A percentile compares a stretch with the other conserved stretches of the same genome.
Conservation (phyloP, 306 rosid genomes). For the Clitoria ternatea region DNA sequence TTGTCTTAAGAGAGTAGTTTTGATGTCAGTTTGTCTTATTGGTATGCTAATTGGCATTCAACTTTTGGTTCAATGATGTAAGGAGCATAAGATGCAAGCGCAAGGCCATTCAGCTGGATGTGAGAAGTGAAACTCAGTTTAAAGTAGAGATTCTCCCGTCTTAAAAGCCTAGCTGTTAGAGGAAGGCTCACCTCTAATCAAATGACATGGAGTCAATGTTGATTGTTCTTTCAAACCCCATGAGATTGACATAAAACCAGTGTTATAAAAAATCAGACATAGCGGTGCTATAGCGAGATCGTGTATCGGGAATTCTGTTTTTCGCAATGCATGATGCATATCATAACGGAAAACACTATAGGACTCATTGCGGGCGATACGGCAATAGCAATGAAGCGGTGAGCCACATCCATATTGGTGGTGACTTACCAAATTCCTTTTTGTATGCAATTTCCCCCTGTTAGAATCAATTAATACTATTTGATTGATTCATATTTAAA, state of each 20-base stretch:
- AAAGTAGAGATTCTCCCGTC: background rate
- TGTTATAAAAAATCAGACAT: no score
- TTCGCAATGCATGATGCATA: no score
- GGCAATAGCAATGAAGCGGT: no score
- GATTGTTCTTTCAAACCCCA: background rate
- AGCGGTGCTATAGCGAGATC: no score
- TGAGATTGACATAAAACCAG: background rate
- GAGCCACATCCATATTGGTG: no score
- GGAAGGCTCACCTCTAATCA: slow-evolving; percentile 1
- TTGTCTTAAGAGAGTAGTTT: background rate
- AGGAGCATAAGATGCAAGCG: background rate
- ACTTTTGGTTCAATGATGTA: background rate
- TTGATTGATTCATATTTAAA: no score
- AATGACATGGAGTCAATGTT: background rate
- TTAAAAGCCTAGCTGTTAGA: background rate
- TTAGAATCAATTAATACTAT: no score
- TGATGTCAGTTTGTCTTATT: background rate
- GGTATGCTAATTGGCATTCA: background rate
- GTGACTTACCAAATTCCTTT: no score
- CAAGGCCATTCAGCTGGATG: background rate
- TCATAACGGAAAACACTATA: no score
- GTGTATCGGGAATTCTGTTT: no score
- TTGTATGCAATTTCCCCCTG: no score
- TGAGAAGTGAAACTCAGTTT: background rate
- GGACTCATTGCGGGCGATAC: no score